Evolutionary conservation across 768 basidiomycete species (phyloP).

Genomic region (Tulasnella sp.): DNA sequence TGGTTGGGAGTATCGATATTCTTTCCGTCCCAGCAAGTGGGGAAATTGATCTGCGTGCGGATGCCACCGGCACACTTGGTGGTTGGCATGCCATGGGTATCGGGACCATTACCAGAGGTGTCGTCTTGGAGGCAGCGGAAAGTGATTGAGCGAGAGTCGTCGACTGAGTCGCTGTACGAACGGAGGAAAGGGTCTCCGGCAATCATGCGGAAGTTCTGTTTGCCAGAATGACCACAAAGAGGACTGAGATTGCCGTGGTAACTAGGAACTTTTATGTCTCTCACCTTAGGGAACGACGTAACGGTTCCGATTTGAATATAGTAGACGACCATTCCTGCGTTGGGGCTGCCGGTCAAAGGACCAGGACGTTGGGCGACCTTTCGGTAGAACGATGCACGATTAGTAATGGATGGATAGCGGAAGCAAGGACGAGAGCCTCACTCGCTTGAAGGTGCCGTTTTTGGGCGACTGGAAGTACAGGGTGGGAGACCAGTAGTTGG

Average conservation of each 20-base stretch:
- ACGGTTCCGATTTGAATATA: slow-evolving; percentile 30
- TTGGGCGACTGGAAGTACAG: slow-evolving; percentile 30
- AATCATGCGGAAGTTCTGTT: slow-evolving; percentile 21
- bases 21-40: slow-evolving; percentile 30
- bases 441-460: slow-evolving; percentile 26
- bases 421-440: background rate
- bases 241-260: too few species aligned
- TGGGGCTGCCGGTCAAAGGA: slow-evolving; percentile 28
- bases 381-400: background rate
- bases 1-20: slow-evolving; percentile 30
- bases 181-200: slow-evolving; percentile 26
- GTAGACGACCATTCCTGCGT: slow-evolving; percentile 30
- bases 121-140: slow-evolving; percentile 24
- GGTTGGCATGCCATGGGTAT: slow-evolving; percentile 30
- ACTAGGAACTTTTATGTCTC: background rate
- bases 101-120: slow-evolving; percentile 9
- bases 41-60: background rate
- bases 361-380: slow-evolving; percentile 28
- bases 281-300: slow-evolving; percentile 30
- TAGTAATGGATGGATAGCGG: background rate
- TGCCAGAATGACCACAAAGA: background rate
- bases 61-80: slow-evolving; percentile 16
- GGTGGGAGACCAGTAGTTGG: slow-evolving; percentile 30
- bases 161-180: slow-evolving; percentile 24
- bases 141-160: slow-evolving; percentile 30